Evolutionary conservation across 352 stramenopile genomes (phyloP).

Genomic region (Pythium folliculosum): DNA sequence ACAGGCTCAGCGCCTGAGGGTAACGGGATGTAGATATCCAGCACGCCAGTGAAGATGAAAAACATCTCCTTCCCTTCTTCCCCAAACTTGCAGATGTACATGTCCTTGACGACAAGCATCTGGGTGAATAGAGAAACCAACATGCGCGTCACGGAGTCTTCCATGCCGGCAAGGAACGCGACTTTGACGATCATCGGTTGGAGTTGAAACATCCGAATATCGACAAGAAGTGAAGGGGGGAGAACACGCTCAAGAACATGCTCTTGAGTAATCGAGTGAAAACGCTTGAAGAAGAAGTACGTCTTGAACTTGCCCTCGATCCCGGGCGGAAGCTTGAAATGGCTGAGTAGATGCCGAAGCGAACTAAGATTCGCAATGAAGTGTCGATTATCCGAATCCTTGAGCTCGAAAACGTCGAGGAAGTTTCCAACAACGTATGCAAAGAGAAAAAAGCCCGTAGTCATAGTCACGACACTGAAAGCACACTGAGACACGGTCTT

Average conservation of each 20-base stretch:
- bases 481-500: slow-evolving; percentile 40
- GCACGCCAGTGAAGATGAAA: slow-evolving; percentile 54
- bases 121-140: slow-evolving; percentile 53
- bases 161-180: slow-evolving; percentile 46
- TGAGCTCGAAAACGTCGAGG: slow-evolving; percentile 52
- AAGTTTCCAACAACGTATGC: slow-evolving; percentile 66
- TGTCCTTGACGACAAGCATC: slow-evolving; percentile 37
- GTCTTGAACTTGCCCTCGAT: slow-evolving; percentile 65
- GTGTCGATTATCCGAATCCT: slow-evolving; percentile 47
- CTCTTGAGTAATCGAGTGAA: slow-evolving; percentile 58
- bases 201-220: slow-evolving; percentile 50
- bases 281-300: slow-evolving; percentile 64
- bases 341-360: slow-evolving; percentile 45
- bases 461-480: slow-evolving; percentile 48
- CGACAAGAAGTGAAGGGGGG: slow-evolving; percentile 49
- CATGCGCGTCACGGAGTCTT: slow-evolving; percentile 45
- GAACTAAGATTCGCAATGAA: slow-evolving; percentile 60
- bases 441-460: slow-evolving; percentile 45
- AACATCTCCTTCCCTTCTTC: slow-evolving; percentile 63
- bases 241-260: slow-evolving; percentile 43
- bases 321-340: slow-evolving; percentile 45
- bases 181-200: slow-evolving; percentile 58
- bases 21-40: slow-evolving; percentile 14
- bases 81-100: slow-evolving; percentile 43
- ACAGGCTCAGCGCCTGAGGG: too few species aligned